Base-by-base conservation (phyloP, 148 eudicot genomes). In the Vaccinium corymbosum region DNA sequence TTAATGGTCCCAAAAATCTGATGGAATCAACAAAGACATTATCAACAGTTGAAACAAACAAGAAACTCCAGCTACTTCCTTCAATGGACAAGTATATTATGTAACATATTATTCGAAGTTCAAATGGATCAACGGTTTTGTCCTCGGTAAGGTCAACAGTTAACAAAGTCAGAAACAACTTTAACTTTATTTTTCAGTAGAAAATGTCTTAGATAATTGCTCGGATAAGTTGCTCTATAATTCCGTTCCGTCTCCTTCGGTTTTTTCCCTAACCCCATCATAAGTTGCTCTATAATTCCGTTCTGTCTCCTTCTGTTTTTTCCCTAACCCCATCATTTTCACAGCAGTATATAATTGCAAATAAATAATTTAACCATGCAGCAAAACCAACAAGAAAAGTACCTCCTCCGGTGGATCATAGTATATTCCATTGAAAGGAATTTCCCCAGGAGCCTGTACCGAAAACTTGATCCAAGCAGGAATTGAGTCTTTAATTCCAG, bases 381-480 rank as follows among this genome's bases (percentile, higher is more conserved):
- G 70, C 42, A 82, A 81, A 48, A 81, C 2, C 59, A 81, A 73
- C 20, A 82, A 17, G 62, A 52, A 2, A 42, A 73, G 79, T 91
- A 97, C 99, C 98, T 95, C 98, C 78, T 92, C 94, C 42, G 98
- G 98, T 66, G 99, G 99, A 89, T 95, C 99, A 87, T 97, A 97
- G 87, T 97, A 97, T 62, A 97, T 93, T 73, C 94, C 99, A 93
- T 97, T 89, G 83, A 89, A 97, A 19, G 99, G 98, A 84, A 97
- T 95, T 89, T 95, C 98, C 56, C 91, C 93, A 35, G 98, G 97
- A 75, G 98, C 92, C 88, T 97, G 99, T 51, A 97, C 91, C 25
- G 98, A 93, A 85, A 91, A 97, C 85, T 95, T 97, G 84, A 97
- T 94, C 99, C 99, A 97, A 76, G 99, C 98, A 76, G 99, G 98